phyloP scores from a whole-genome alignment of 2,329 filamentous ascomycete species.

The Berkeleyomyces basicola region DNA sequence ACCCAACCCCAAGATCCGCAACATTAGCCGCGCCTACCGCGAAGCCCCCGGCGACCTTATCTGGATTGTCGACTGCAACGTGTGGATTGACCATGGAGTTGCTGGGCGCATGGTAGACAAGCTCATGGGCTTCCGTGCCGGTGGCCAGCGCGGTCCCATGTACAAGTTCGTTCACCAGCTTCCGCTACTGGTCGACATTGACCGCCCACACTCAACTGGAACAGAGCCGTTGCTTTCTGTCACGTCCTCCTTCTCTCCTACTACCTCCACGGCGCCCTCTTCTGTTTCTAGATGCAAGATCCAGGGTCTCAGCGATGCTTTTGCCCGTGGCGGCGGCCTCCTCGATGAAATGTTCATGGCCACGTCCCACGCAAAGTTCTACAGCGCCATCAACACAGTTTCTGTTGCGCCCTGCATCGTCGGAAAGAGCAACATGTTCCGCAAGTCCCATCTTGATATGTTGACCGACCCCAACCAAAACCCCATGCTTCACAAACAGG shows the following conservation, averaged over 20 bases:
- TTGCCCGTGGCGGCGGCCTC: conserved; percentile 50
- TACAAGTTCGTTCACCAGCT: conserved; percentile 94
- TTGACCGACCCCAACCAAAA: conserved; percentile 39
- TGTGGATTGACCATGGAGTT: conserved; percentile 72
- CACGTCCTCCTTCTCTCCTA: neutral
- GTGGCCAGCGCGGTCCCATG: conserved; percentile 28
- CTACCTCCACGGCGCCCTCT: neutral
- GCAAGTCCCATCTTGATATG: conserved; percentile 70
- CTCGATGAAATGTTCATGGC: conserved; percentile 93
- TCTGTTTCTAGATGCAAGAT: neutral
- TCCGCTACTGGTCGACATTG: conserved; percentile 70
- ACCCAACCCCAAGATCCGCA: conserved; percentile 96
- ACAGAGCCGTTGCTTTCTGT: conserved; percentile 14
- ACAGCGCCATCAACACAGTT: conserved; percentile 90
- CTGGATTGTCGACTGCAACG: conserved; percentile 93
- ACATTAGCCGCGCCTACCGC: conserved; percentile 83
- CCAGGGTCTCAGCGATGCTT: conserved; percentile 19
- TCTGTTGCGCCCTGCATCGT: conserved; percentile 82
- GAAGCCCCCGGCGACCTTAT: conserved; percentile 77
- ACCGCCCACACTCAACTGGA: neutral
- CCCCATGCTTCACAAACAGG: conserved; percentile 22
- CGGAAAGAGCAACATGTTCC: conserved; percentile 98
- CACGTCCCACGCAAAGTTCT: conserved; percentile 91
- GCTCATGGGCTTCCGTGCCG: conserved; percentile 50
- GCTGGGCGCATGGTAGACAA: conserved; percentile 80